Conservation (phyloP, 2,329 filamentous ascomycete genomes). For the Monilinia polystroma region DNA sequence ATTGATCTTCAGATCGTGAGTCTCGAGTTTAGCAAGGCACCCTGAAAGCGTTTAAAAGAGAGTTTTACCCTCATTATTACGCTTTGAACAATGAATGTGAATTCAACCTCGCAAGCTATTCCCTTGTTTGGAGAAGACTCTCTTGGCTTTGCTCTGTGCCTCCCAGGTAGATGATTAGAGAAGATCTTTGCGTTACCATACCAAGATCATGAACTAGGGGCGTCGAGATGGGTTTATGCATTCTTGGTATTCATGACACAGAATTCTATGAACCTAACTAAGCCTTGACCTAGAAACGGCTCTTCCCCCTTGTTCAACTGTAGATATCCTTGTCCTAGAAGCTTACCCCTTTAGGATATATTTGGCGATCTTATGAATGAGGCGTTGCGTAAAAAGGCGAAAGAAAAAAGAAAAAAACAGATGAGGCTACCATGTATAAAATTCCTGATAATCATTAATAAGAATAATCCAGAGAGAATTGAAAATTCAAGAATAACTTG, state of each 20-base stretch:
- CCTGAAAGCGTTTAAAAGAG: constrained; percentile 5
- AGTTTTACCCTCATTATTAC: not conserved
- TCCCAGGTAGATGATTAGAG: not conserved
- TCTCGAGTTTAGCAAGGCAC: constrained; percentile 13
- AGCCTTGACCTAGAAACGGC: constrained; percentile 21
- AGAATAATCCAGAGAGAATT: not conserved
- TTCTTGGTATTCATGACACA: not conserved
- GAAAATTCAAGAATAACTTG: constrained; percentile 15
- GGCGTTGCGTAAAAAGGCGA: constrained; percentile 21
- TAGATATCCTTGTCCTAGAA: not conserved
- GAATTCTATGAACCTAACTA: not conserved
- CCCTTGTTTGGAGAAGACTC: not conserved
- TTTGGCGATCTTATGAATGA: constrained; percentile 17
- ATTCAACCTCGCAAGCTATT: constrained; percentile 6
- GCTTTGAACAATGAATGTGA: not conserved
- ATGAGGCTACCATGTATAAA: constrained; percentile 7
- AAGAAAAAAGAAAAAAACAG: constrained; percentile 12
- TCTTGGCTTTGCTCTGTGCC: not conserved
- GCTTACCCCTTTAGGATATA: constrained; percentile 19
- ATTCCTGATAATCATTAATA: not conserved
- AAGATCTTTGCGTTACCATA: not conserved
- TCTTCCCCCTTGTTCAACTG: constrained; percentile 11
- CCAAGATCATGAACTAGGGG: constrained; percentile 9
- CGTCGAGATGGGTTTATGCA: not conserved
- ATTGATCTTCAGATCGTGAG: constrained; percentile 20